These are phyloP conservation scores for Plectosphaerella cucumerina DNA, from an alignment of 2,329 filamentous ascomycete genomes.

Conservation along the genomic window DNA sequence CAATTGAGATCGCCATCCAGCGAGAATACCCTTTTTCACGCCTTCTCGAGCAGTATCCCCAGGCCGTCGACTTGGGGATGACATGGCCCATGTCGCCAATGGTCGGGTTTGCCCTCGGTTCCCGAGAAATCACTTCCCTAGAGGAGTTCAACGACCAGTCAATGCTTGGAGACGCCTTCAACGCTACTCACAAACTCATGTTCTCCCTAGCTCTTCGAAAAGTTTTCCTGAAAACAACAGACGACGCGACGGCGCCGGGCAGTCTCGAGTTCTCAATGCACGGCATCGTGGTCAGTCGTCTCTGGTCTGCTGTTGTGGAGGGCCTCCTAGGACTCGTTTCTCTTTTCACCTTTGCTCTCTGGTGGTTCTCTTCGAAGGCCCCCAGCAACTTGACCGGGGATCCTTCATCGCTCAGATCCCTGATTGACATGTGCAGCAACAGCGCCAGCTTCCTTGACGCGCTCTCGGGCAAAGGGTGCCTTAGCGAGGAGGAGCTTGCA, in stretches of 20 bases:
- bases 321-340: constrained; percentile 12
- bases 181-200: constrained; percentile 20
- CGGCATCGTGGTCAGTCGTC: constrained; percentile 27
- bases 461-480: constrained; percentile 6
- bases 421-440: constrained; percentile 16
- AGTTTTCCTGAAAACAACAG: neutral
- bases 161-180: constrained; percentile 11
- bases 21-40: constrained; percentile 19
- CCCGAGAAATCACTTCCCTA: constrained; percentile 3
- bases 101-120: constrained; percentile 27
- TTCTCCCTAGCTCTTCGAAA: constrained; percentile 21
- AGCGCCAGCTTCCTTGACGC: constrained; percentile 5
- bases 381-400: constrained; percentile 17
- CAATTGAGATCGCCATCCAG: neutral
- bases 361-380: constrained; percentile 2
- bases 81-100: constrained; percentile 21
- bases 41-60: constrained; percentile 20
- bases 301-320: constrained; percentile 24
- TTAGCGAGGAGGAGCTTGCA: neutral
- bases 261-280: constrained; percentile 11
- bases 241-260: neutral
- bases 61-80: constrained; percentile 10
- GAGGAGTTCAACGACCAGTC: constrained; percentile 1
- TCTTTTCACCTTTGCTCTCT: neutral
- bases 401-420: constrained; percentile 19